These are phyloP conservation scores for Uronychia setigera DNA, from an alignment of 73 alveolate genomes.

Conservation along the genomic window DNA sequence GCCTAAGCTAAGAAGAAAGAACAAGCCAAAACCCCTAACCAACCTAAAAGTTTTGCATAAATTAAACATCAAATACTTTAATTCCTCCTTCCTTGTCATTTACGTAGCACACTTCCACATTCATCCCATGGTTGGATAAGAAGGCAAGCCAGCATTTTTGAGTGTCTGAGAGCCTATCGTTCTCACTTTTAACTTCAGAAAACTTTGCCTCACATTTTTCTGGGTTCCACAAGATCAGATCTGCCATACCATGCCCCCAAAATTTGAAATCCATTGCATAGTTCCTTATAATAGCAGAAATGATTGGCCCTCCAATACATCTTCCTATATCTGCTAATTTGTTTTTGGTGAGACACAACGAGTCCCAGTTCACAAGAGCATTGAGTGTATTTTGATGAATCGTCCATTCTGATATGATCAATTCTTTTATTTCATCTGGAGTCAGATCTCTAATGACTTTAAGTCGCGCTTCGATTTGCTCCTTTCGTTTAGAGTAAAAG, in stretches of 20 bases:
- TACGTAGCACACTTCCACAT: constrained; percentile 65
- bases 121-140: constrained; percentile 22
- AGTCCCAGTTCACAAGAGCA: constrained; percentile 82
- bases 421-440: constrained; percentile 48
- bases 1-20: too few relatives aligned
- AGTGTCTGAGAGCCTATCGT: constrained; percentile 87
- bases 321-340: constrained; percentile 38
- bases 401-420: constrained; percentile 54
- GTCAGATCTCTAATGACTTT: constrained; percentile 29
- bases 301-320: constrained; percentile 47
- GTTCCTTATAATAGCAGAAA: constrained; percentile 52
- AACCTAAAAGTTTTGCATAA: too few relatives aligned
- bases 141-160: constrained; percentile 85
- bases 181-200: constrained; percentile 87
- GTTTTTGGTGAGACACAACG: constrained; percentile 40
- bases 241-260: constrained; percentile 94
- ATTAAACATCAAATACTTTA: too few relatives aligned
- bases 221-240: constrained; percentile 82
- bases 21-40: too few relatives aligned
- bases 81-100: constrained; percentile 11
- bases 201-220: constrained; percentile 75
- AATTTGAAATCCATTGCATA: constrained; percentile 74
- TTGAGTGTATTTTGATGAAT: constrained; percentile 68
- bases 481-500: constrained; percentile 80
- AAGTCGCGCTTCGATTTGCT: constrained; percentile 50